Conservation (phyloP, 2,329 filamentous ascomycete genomes). For the Ceratocystis lukuohia region DNA sequence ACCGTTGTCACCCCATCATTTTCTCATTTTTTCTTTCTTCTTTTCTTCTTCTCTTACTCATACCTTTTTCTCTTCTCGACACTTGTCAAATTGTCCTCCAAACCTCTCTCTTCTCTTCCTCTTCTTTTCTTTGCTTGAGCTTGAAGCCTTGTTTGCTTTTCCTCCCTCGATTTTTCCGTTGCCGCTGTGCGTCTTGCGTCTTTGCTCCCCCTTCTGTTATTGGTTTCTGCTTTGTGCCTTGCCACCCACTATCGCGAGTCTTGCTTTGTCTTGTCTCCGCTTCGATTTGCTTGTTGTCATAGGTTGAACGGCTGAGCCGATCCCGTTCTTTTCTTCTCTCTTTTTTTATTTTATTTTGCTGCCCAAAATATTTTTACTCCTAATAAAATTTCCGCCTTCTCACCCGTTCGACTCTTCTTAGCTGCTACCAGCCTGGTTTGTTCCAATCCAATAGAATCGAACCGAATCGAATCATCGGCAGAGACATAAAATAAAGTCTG, state of each 20-base stretch:
- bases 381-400: not conserved
- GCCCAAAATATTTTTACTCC: not conserved
- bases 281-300: not conserved
- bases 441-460: no score
- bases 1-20: not conserved
- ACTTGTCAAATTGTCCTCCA: not conserved
- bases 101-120: not conserved
- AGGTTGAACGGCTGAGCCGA: slow-evolving; percentile 17
- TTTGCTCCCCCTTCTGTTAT: not conserved
- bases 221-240: not conserved
- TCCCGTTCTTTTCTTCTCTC: slow-evolving; percentile 7
- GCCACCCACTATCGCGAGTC: not conserved
- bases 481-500: not conserved
- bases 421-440: not conserved
- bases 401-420: not conserved
- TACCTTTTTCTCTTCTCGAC: not conserved
- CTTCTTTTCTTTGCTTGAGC: not conserved
- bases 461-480: no score
- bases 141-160: slow-evolving; percentile 5
- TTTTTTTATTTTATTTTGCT: slow-evolving; percentile 12
- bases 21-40: not conserved
- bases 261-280: not conserved
- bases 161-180: slow-evolving; percentile 3
- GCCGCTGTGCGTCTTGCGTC: not conserved
- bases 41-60: not conserved